A percentile compares a stretch with the other conserved stretches of the same genome.
phyloP scores from a whole-genome alignment of 441 rosid species.

The Aquilaria agallochum region DNA sequence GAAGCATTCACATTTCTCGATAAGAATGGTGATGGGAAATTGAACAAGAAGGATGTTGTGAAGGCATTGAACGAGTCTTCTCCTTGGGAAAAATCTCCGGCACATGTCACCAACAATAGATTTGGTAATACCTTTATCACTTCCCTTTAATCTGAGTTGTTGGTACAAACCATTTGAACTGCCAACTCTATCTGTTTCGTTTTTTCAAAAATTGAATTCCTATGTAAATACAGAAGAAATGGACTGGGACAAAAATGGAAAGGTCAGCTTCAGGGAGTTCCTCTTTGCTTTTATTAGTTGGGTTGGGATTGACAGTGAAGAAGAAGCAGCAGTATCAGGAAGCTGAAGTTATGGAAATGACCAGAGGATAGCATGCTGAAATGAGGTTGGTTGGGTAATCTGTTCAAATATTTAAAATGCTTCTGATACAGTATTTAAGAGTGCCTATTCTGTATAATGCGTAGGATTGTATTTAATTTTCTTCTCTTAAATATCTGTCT shows the following conservation, averaged over 20 bases:
- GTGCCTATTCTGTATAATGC: conserved; percentile 5
- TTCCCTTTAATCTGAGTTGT: not conserved
- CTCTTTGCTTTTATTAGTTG: conserved; percentile 71
- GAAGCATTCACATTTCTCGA: conserved; percentile 79
- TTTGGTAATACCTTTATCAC: conserved; percentile 35
- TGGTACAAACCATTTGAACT: too few species aligned
- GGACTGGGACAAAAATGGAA: conserved; percentile 83
- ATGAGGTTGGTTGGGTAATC: conserved; percentile 19
- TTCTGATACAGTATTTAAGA: not conserved
- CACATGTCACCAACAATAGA: conserved; percentile 44
- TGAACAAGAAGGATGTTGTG: conserved; percentile 61
- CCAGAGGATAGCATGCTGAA: conserved; percentile 1
- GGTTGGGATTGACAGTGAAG: conserved; percentile 61
- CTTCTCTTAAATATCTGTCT: too few species aligned
- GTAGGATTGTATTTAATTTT: conserved; percentile 1
- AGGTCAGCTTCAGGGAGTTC: conserved; percentile 77
- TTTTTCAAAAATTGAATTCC: conserved; percentile 9
- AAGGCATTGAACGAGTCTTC: conserved; percentile 62
- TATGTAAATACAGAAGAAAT: conserved; percentile 67
- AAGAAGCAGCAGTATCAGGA: conserved; percentile 17
- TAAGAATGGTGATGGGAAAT: conserved; percentile 68
- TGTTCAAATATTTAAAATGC: conserved; percentile 11
- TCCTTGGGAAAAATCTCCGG: conserved; percentile 68
- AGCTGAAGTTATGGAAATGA: not conserved
- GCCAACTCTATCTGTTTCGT: conserved; percentile 4